phyloP scores from a whole-genome alignment of 495 filamentous ascomycete species.

The Lasiosphaeris hirsuta region DNA sequence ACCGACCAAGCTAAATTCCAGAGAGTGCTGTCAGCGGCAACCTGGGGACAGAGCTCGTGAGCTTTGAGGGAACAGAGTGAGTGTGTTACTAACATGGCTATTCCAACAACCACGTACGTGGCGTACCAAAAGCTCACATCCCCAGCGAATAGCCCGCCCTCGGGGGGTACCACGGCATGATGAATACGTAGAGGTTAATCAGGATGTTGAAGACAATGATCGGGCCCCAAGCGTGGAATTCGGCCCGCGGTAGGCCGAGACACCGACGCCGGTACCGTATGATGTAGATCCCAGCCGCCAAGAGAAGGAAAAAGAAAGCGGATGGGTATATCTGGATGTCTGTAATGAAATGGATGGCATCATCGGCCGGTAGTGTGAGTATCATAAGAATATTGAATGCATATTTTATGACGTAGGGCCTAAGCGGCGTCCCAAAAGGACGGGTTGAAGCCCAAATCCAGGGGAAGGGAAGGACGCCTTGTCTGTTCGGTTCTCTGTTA shows the following conservation, averaged over 20 bases:
- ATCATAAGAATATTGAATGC: constrained; percentile 60
- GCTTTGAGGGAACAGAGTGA: too few species aligned
- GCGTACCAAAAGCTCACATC: constrained; percentile 68
- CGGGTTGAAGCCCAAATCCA: constrained; percentile 61
- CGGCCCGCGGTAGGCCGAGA: constrained; percentile 39
- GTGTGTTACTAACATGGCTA: constrained; percentile 50
- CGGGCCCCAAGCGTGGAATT: constrained; percentile 54
- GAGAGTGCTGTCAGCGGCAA: too few species aligned
- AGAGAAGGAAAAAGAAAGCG: constrained; percentile 51
- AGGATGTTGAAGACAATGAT: constrained; percentile 54
- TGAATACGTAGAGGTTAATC: constrained; percentile 53
- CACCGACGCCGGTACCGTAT: constrained; percentile 51
- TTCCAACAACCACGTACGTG: constrained; percentile 56
- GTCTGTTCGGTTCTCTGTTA: constrained; percentile 33
- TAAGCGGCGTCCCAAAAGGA: constrained; percentile 61
- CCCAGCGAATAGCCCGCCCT: constrained; percentile 51
- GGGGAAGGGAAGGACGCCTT: constrained; percentile 63
- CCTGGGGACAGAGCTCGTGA: too few species aligned
- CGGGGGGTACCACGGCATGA: constrained; percentile 67
- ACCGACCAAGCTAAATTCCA: constrained; percentile 36
- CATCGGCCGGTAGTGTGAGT: constrained; percentile 61
- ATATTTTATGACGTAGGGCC: constrained; percentile 59
- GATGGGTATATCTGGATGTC: constrained; percentile 53
- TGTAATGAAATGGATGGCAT: constrained; percentile 65
- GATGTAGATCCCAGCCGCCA: constrained; percentile 52